Evolutionary conservation across 306 rosid genomes (phyloP).

Genomic region (Pterocarpus santalinus): DNA sequence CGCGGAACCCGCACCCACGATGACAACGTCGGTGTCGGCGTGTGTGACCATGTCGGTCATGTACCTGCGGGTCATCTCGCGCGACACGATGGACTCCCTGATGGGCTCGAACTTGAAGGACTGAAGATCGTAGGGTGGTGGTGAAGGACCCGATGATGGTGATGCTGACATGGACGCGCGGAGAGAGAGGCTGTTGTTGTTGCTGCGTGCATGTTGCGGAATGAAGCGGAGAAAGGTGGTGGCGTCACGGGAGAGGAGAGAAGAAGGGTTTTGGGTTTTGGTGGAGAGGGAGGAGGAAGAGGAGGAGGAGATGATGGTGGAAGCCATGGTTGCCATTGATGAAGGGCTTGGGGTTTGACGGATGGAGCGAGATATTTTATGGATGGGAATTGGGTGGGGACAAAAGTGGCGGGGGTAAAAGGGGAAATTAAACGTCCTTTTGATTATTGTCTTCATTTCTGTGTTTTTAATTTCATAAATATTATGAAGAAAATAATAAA

Average conservation of each 20-base stretch:
- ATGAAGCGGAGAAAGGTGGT: constrained; percentile 43
- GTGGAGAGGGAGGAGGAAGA: constrained; percentile 52
- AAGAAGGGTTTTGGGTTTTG: constrained; percentile 51
- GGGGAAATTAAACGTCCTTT: too few species aligned
- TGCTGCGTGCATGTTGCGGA: constrained; percentile 20
- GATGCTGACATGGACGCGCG: constrained; percentile 56
- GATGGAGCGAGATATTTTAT: too few species aligned
- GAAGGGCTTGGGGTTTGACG: not conserved
- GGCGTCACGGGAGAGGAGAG: constrained; percentile 54
- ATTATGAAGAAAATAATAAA: too few species aligned
- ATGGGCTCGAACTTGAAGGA: constrained; percentile 52
- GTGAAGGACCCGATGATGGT: not conserved
- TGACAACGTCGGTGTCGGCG: constrained; percentile 87
- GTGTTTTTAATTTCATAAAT: too few species aligned
- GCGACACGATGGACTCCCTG: constrained; percentile 74
- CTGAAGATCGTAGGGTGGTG: constrained; percentile 41
- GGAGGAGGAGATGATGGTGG: constrained; percentile 49
- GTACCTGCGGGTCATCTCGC: constrained; percentile 93
- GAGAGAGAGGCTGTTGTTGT: not conserved
- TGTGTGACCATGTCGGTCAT: constrained; percentile 89
- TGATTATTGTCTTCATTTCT: too few species aligned
- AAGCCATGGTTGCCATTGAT: constrained; percentile 55
- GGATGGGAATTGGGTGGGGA: not conserved
- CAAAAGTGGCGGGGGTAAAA: too few species aligned
- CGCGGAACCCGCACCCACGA: constrained; percentile 86